Base-by-base conservation (phyloP, 2,329 filamentous ascomycete genomes). In the Cytospora schulzeri region DNA sequence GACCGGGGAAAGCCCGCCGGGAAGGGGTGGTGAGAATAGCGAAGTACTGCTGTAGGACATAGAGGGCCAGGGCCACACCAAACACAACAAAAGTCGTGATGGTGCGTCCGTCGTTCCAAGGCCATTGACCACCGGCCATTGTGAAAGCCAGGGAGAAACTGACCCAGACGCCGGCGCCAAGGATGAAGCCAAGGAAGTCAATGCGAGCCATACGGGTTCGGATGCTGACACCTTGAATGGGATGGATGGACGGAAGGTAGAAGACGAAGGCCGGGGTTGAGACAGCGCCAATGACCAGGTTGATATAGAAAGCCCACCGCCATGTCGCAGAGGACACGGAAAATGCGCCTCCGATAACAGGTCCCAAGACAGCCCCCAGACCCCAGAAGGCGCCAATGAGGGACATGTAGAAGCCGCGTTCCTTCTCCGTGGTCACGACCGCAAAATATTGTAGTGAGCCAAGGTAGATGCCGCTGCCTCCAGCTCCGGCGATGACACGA, bases 221-320 rank as follows among this genome's bases (percentile, higher is more conserved):
- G 28, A 64, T 50, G 19, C 38, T 48, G 29, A 56, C 38, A 4
- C 29, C 57, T 6, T 26, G 22, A 6, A 28, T 24, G 1, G 69
- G 69, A 61, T 73, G 55, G 31, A 68, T 55, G 12, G 68, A 60
- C 4, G 75, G 80, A 1, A 83, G 67, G 11, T 74, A 66, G 66
- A 82, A 78, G 58, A 83, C 14, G 59, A 78, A 81, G n/a, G 78
- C 72, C 0, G 82, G 83, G 0, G 76, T 74, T 22, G 74, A 75
- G 9, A 76, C 68, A 3, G 71, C 81, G 2, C 75, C 78, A 55
- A 84, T 73, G 52, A 74, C 67, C 6, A 84, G 73, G 63, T 84
- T 84, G 71, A 84, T 80, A 70, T 85, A 85, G 67, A 82, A 83
- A 0, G 74, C 75, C 73, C 71, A 75, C 22, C 76, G 68, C 76